Evolutionary conservation across 768 basidiomycete species (phyloP).

Genomic region (Suillus plorans): DNA sequence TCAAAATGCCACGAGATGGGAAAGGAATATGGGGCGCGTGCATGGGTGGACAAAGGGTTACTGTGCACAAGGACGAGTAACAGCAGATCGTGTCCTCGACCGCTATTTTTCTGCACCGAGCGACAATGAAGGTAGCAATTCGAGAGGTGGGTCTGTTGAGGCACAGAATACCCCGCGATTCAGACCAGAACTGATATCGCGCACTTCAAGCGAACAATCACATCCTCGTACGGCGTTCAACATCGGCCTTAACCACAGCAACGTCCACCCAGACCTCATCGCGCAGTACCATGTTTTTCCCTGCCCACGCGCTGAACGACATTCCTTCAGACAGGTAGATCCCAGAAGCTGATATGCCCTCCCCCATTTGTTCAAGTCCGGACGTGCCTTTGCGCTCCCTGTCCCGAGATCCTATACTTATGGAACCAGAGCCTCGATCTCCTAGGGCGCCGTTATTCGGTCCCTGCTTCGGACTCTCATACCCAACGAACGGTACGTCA

Average conservation of each 20-base stretch:
- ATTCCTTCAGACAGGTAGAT: conserved; percentile 66
- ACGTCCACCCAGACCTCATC: conserved; percentile 22
- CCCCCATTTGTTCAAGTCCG: conserved; percentile 24
- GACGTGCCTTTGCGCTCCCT: conserved; percentile 41
- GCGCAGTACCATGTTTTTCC: conserved; percentile 42
- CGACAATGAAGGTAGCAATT: conserved; percentile 25
- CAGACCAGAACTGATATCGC: conserved; percentile 16
- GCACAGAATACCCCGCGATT: conserved; percentile 24
- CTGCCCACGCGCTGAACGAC: conserved; percentile 36
- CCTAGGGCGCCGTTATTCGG: conserved; percentile 17
- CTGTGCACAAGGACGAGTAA: conserved; percentile 23
- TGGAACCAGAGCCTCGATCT: conserved; percentile 33
- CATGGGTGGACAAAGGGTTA: conserved; percentile 35
- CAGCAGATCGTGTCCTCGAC: conserved; percentile 31
- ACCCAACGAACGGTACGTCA: conserved; percentile 38
- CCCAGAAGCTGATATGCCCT: conserved; percentile 43
- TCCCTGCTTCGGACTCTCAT: conserved; percentile 16
- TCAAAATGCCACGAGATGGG: conserved; percentile 35
- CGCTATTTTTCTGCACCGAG: conserved; percentile 31
- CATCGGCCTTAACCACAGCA: conserved; percentile 10
- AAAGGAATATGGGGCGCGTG: conserved; percentile 41
- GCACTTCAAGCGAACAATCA: conserved; percentile 13
- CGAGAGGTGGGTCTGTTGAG: conserved; percentile 25
- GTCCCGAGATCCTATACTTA: conserved; percentile 30
- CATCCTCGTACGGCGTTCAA: conserved; percentile 9